Percentiles rank a stretch among this genome's conserved stretches.
Evolutionary conservation across 2,329 filamentous ascomycete genomes (phyloP).

Genomic region (Epichloe brachyelytri): DNA sequence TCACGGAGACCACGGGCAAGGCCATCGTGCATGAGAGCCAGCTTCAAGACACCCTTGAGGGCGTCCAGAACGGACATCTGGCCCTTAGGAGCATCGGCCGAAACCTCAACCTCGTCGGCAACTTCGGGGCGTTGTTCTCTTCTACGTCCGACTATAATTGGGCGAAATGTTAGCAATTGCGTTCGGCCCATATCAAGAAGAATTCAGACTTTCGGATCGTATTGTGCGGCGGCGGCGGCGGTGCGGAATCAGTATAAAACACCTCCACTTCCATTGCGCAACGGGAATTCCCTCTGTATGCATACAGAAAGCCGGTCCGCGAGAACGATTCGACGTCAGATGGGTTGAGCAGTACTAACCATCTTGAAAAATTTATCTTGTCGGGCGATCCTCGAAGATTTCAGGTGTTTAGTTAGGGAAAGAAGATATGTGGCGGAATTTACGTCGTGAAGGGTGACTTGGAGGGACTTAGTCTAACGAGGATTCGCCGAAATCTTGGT

Average conservation of each 20-base stretch:
- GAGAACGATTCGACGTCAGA: background rate
- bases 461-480: constrained; percentile 18
- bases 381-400: constrained; percentile 59
- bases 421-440: constrained; percentile 13
- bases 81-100: constrained; percentile 78
- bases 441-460: constrained; percentile 18
- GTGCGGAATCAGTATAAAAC: background rate
- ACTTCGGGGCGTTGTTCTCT: constrained; percentile 86
- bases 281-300: background rate
- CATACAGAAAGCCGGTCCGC: background rate
- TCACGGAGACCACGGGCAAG: constrained; percentile 97
- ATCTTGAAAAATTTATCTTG: constrained; percentile 44
- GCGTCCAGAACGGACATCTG: constrained; percentile 98
- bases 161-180: constrained; percentile 7
- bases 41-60: constrained; percentile 97
- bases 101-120: constrained; percentile 85
- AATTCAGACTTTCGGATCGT: background rate
- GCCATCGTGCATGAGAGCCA: constrained; percentile 98
- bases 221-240: background rate
- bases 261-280: background rate
- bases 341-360: constrained; percentile 31
- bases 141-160: constrained; percentile 90
- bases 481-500: constrained; percentile 24
- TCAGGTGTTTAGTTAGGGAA: constrained; percentile 18
- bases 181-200: background rate